These are phyloP conservation scores for Platanus orientalis DNA, from an alignment of 164 flowering plant genomes.

Conservation along the genomic window DNA sequence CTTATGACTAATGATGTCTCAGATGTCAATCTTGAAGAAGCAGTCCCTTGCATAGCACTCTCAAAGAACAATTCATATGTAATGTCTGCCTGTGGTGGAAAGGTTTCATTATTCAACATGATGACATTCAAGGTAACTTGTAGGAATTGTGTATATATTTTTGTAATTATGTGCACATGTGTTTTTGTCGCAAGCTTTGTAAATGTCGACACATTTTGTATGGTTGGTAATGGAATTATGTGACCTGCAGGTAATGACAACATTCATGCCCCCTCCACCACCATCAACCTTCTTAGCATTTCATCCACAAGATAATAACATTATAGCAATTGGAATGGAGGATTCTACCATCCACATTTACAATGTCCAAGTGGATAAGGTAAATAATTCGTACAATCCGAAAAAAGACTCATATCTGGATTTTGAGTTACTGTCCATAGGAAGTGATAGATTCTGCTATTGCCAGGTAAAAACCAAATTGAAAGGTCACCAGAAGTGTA, in stretches of 20 bases:
- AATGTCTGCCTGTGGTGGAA: conserved; percentile 94
- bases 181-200: not conserved
- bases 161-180: not conserved
- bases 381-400: conserved; percentile 18
- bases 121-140: conserved; percentile 87
- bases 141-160: too few species aligned
- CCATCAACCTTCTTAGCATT: conserved; percentile 91
- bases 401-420: not conserved
- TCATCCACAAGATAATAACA: conserved; percentile 94
- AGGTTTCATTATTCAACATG: conserved; percentile 93
- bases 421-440: not conserved
- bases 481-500: conserved; percentile 85
- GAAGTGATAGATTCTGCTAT: not conserved
- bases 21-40: conserved; percentile 80
- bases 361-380: conserved; percentile 91
- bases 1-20: conserved; percentile 80
- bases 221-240: not conserved
- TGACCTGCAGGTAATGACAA: conserved; percentile 71
- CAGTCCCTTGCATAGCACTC: conserved; percentile 91
- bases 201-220: not conserved
- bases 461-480: conserved; percentile 70
- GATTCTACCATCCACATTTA: conserved; percentile 89
- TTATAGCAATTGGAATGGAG: conserved; percentile 93
- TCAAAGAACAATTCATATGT: conserved; percentile 97
- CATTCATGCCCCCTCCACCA: conserved; percentile 94